Percentiles rank a stretch among this genome's conserved stretches.
Evolutionary conservation across 2,329 filamentous ascomycete genomes (phyloP).

Genomic region (Scedosporium dehoogii): DNA sequence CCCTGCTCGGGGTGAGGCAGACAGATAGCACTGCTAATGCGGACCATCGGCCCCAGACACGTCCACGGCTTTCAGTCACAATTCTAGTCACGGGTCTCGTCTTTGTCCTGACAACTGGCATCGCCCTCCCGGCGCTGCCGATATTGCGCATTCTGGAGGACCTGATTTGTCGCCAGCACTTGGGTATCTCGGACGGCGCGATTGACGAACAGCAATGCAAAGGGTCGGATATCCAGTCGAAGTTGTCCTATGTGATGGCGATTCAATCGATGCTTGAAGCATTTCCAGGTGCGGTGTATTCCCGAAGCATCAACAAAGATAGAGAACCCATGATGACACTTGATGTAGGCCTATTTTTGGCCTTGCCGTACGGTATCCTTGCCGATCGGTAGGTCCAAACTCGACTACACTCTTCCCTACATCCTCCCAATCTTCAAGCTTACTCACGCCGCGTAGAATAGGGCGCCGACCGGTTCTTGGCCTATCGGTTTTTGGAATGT

Average conservation of each 20-base stretch:
- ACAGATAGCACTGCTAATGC: background rate
- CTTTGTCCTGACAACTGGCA: background rate
- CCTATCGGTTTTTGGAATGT: slow-evolving; percentile 8
- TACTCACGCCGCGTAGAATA: slow-evolving; percentile 1
- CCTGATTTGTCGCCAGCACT: slow-evolving; percentile 32
- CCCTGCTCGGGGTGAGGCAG: no score
- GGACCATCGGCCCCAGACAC: background rate
- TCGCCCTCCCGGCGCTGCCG: background rate
- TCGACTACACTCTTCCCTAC: background rate
- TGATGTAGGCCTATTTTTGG: background rate
- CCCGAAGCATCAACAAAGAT: no score
- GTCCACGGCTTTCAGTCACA: background rate
- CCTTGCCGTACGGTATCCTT: background rate
- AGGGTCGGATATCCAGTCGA: background rate
- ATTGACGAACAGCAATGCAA: slow-evolving; percentile 3
- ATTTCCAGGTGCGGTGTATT: background rate
- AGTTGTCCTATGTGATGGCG: slow-evolving; percentile 1
- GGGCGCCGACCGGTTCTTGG: slow-evolving; percentile 9
- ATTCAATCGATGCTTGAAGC: slow-evolving; percentile 3
- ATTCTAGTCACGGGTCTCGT: background rate
- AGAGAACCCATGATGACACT: background rate
- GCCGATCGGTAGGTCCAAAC: background rate
- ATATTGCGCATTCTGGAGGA: slow-evolving; percentile 1
- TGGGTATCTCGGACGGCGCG: slow-evolving; percentile 57
- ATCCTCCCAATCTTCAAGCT: background rate